Base-by-base conservation (phyloP, 352 stramenopile genomes). In the Aphanomyces cochlioides region DNA sequence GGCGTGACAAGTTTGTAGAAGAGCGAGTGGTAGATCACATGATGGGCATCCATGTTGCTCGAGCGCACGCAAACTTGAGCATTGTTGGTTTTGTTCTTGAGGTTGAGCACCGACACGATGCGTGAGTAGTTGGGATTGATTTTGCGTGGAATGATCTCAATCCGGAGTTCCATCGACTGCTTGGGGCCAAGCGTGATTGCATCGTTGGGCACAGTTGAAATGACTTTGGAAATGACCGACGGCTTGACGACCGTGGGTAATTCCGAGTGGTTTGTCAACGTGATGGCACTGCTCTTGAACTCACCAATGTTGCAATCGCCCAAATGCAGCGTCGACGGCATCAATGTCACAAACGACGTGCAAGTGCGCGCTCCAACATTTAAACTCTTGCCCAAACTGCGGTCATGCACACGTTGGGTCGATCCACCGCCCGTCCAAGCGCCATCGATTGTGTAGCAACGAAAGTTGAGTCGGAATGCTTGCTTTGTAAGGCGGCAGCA, bases 261-360 rank as follows among this genome's bases (percentile, higher is more conserved):
- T 60, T 96, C 88, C 40, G 88, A 95, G 67, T 95, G 87, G 50
- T 96, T 96, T n/a, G 86, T 95, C 59, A 96, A 48, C 73, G 93
- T 90, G 45, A 86, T 93, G 38, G 85, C 84, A 56, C 84, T 93
- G 73, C 83, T 92, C 67, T 93, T 95, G 17, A 95, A 63, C 57
- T 96, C 88, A 41, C 88, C 88, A 74, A 96, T 96, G 37, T 96
- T 95, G 75, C 88, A 96, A 69, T 95, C 88, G 7, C 88, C 88
- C 13, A 96, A 66, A 50, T 96, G 84, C 57, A 96, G 76, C 64
- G 92, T 88, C 10, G 88, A 94, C 41, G 88, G 88, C 5, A 83
- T 88, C 43, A 90, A 81, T 15, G 88, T 96, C 41, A 96, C 88
- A 63, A 94, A 82, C 1, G 88, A 96, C 10, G 88, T 95, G 63